phyloP scores from a whole-genome alignment of 2,329 filamentous ascomycete genomes.

The Coleophoma cylindrospora region DNA sequence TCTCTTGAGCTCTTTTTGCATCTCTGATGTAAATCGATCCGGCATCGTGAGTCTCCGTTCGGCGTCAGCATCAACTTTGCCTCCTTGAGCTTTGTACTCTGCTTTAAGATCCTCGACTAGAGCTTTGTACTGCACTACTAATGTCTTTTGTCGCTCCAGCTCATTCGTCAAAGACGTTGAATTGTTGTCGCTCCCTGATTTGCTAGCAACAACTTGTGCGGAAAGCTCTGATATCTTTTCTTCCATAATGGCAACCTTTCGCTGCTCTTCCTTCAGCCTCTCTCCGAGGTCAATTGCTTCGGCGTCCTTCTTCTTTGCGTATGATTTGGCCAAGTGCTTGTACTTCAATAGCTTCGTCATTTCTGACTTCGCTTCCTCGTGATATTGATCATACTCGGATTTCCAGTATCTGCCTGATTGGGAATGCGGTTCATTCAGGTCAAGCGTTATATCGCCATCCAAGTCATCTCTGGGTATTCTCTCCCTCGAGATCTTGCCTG shows the following conservation, averaged over 20 bases:
- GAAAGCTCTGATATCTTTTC: conserved; percentile 55
- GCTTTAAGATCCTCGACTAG: conserved; percentile 55
- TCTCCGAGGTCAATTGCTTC: conserved; percentile 63
- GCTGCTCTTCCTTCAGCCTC: conserved; percentile 63
- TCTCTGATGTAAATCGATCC: conserved; percentile 46
- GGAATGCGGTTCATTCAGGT: conserved; percentile 69
- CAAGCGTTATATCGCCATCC: conserved; percentile 61
- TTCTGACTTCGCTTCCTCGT: conserved; percentile 65
- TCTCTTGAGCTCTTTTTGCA: conserved; percentile 47
- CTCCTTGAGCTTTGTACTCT: conserved; percentile 36
- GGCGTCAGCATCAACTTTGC: conserved; percentile 24
- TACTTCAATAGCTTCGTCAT: conserved; percentile 75
- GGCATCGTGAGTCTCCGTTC: conserved; percentile 32
- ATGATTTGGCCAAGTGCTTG: conserved; percentile 74
- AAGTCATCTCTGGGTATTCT: conserved; percentile 26
- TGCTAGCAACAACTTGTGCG: conserved; percentile 42
- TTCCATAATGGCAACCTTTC: conserved; percentile 61
- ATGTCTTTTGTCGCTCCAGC: conserved; percentile 50
- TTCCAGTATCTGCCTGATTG: conserved; percentile 79
- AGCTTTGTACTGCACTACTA: conserved; percentile 52
- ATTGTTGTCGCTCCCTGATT: conserved; percentile 35
- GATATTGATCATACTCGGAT: conserved; percentile 68
- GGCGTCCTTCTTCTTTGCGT: conserved; percentile 71
- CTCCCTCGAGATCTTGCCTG: conserved; percentile 5
- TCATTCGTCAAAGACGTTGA: conserved; percentile 45